Conservation (phyloP, 2,329 filamentous ascomycete species). For the Cladosporium phlei region DNA sequence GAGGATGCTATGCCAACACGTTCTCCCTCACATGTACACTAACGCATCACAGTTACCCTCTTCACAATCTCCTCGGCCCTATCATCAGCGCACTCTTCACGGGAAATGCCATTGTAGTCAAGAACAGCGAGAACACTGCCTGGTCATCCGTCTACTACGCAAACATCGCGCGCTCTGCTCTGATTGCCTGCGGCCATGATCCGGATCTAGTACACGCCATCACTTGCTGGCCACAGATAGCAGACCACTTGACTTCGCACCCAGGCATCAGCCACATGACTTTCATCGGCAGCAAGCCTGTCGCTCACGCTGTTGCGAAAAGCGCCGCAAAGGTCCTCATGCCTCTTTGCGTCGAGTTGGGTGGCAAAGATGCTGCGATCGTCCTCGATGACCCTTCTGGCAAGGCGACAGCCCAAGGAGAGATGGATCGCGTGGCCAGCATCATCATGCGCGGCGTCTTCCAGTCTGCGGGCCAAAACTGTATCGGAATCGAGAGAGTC, state of each 20-base stretch:
- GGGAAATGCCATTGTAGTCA: conserved; percentile 87
- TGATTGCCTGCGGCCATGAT: conserved; percentile 77
- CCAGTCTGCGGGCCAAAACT: conserved; percentile 94
- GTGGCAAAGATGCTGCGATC: conserved; percentile 90
- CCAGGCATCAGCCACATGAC: conserved; percentile 81
- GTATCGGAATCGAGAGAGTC: conserved; percentile 92
- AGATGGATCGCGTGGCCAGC: conserved; percentile 67
- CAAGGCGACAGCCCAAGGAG: conserved; percentile 41
- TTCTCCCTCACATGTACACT: not conserved
- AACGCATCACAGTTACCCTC: conserved; percentile 37
- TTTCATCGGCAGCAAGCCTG: conserved; percentile 85
- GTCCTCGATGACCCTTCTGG: conserved; percentile 70
- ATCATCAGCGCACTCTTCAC: conserved; percentile 87
- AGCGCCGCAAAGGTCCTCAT: conserved; percentile 82
- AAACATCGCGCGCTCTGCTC: conserved; percentile 69
- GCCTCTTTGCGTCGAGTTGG: conserved; percentile 84
- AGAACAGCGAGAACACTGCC: conserved; percentile 90
- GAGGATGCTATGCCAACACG: not conserved
- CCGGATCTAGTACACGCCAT: conserved; percentile 77
- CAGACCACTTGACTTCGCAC: conserved; percentile 78
- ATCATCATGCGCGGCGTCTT: conserved; percentile 89
- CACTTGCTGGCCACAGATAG: conserved; percentile 81
- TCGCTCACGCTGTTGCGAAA: conserved; percentile 82
- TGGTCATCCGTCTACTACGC: conserved; percentile 86
- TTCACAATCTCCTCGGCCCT: conserved; percentile 91